A percentile compares a stretch with the other conserved stretches of the same genome.
Evolutionary conservation across 257 asterid genomes (phyloP).

Genomic region (Rhazya stricta): DNA sequence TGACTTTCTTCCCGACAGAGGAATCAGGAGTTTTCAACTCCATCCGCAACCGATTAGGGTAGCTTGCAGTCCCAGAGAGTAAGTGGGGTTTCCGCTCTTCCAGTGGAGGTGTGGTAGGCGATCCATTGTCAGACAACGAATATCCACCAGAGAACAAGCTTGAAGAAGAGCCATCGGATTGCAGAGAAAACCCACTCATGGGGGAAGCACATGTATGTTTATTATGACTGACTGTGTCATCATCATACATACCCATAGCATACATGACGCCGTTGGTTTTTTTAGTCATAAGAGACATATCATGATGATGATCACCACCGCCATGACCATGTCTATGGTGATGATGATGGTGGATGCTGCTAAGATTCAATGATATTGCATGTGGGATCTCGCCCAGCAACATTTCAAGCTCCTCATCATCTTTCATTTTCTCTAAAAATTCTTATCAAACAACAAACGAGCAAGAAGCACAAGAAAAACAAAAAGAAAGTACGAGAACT

Average conservation of each 20-base stretch:
- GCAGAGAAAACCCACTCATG: conserved; percentile 53
- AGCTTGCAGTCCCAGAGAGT: conserved; percentile 20
- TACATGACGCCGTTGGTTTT: conserved; percentile 22
- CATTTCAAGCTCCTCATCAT: conserved; percentile 70
- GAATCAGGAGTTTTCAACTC: conserved; percentile 24
- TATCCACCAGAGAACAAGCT: conserved; percentile 49
- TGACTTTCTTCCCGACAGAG: conserved; percentile 14
- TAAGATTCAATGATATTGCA: conserved; percentile 46
- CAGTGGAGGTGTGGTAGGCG: conserved; percentile 39
- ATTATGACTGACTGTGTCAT: conserved; percentile 28
- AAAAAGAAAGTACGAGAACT: neutral
- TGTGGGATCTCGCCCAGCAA: conserved; percentile 86
- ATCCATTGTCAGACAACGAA: conserved; percentile 47
- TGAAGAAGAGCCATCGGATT: conserved; percentile 60
- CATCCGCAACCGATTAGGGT: conserved; percentile 26
- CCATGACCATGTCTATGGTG: conserved; percentile 27
- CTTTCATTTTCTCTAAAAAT: conserved; percentile 37
- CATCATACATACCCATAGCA: conserved; percentile 36
- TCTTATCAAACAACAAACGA: conserved; percentile 25
- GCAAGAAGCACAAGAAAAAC: conserved; percentile 18
- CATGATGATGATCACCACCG: conserved; percentile 29
- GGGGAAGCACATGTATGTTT: conserved; percentile 50
- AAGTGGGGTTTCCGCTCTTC: conserved; percentile 39
- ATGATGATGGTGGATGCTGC: conserved; percentile 35
- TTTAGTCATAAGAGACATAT: conserved; percentile 22